Evolutionary conservation across 202 grass and related monocot genomes (phyloP).

Genomic region (Carex arenaria): DNA sequence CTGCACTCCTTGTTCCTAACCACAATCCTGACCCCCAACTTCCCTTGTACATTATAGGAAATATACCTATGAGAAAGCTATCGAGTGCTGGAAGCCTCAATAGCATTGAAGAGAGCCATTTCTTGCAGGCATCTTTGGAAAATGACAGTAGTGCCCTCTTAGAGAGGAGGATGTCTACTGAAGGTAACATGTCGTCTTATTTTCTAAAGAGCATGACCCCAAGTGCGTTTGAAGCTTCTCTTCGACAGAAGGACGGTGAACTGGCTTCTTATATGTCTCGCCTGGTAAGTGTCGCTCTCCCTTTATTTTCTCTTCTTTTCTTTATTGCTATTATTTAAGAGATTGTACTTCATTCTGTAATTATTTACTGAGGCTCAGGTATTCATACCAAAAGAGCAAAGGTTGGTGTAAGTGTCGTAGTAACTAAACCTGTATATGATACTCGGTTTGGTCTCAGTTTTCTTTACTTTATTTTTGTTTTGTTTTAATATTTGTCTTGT

Average conservation of each 20-base stretch:
- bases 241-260: slow-evolving; percentile 97
- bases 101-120: slow-evolving; percentile 85
- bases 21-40: slow-evolving; percentile 17
- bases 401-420: neutral
- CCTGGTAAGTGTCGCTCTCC: slow-evolving; percentile 44
- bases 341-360: neutral
- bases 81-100: slow-evolving; percentile 57
- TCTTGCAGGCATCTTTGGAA: slow-evolving; percentile 91
- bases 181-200: slow-evolving; percentile 76
- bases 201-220: slow-evolving; percentile 98
- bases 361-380: neutral
- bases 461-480: neutral
- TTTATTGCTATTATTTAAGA: neutral
- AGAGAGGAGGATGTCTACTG: slow-evolving; percentile 84
- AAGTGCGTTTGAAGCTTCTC: slow-evolving; percentile 91
- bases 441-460: neutral
- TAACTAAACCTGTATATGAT: neutral
- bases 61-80: slow-evolving; percentile 59
- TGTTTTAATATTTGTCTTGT: neutral
- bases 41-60: slow-evolving; percentile 43
- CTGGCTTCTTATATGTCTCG: slow-evolving; percentile 93
- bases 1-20: neutral
- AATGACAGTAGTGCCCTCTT: slow-evolving; percentile 57
- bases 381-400: neutral
- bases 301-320: neutral